Base-by-base conservation (phyloP, 768 basidiomycete species). In the Suillus placidus region DNA sequence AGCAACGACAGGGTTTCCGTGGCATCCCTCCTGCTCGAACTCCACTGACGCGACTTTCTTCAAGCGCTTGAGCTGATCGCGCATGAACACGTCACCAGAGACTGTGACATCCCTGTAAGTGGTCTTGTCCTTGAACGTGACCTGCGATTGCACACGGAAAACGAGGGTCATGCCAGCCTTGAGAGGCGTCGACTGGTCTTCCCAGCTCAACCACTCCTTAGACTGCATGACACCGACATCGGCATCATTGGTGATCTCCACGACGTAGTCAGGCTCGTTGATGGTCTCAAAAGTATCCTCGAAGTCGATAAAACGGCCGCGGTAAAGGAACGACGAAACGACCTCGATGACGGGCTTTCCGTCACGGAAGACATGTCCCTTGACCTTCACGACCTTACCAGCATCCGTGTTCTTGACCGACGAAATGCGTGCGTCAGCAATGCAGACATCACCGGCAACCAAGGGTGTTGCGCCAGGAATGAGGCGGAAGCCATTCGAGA, bases 181-280 rank as follows among this genome's bases (percentile, higher is more conserved):
- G 58, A 96, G 88, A 32, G 94, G 91, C 64, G 85, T 84, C 7
- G 87, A 81, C 52, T 93, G 88, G 72, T 97, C 90, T 61, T 92
- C 89, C 97, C 96, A 99, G 60, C 90, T 88, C 79, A 99, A 95
- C 97, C 97, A 99, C 74, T 97, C 93, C 82, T 99, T 99, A 55
- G 93, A 94, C 74, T 92, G 88, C 7, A 99, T 82, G 20, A 99
- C 94, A 49, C 94, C 96, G 68, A 98, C 89, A 38, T 85, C 86
- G 3, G 94, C 92, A 68, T 94, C 90, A 6, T 84, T 88, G 40
- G 83, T 80, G 66, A 97, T 73, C 42, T 88, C 83, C 20, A 99
- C 90, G 35, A 88, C 75, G 77, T 97, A 97, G 69, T 96, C 94
- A 0, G 92, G 89, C 75, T 97, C 95, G 67, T 95, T 90, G 52